Evolutionary conservation across 176 grass and related monocot species (phyloP).

Genomic region (Carex scoparia): DNA sequence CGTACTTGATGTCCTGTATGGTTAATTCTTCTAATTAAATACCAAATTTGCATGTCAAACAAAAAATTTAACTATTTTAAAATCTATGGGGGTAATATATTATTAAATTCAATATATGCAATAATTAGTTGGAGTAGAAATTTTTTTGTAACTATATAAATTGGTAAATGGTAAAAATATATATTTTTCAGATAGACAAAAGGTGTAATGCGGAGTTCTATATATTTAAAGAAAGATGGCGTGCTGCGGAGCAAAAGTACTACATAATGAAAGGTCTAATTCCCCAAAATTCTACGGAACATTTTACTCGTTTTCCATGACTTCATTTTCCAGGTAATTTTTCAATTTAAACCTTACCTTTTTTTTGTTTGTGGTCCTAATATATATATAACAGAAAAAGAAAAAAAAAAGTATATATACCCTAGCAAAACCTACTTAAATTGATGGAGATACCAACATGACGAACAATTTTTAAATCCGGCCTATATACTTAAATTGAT

Average conservation of each 20-base stretch:
- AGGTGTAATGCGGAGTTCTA: neutral
- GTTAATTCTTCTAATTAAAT: too few relatives aligned
- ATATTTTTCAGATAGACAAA: neutral
- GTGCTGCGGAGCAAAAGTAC: neutral
- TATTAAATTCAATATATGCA: too few relatives aligned
- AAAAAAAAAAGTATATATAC: neutral
- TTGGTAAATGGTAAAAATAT: neutral
- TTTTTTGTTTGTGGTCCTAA: neutral
- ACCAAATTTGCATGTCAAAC: too few relatives aligned
- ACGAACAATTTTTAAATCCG: too few relatives aligned
- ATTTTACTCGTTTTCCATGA: neutral
- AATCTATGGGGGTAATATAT: too few relatives aligned
- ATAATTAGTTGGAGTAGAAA: neutral
- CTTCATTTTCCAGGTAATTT: neutral
- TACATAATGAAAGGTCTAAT: neutral
- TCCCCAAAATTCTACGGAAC: neutral
- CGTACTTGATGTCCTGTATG: too few relatives aligned
- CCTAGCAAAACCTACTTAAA: too few relatives aligned
- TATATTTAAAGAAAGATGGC: neutral
- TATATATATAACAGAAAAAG: neutral
- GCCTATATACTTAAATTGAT: too few relatives aligned
- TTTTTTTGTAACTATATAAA: neutral
- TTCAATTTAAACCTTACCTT: neutral
- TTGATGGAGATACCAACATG: too few relatives aligned
- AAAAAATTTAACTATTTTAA: too few relatives aligned